phyloP scores from a whole-genome alignment of 2,329 filamentous ascomycete genomes.

The Paecilomyces niveus region DNA sequence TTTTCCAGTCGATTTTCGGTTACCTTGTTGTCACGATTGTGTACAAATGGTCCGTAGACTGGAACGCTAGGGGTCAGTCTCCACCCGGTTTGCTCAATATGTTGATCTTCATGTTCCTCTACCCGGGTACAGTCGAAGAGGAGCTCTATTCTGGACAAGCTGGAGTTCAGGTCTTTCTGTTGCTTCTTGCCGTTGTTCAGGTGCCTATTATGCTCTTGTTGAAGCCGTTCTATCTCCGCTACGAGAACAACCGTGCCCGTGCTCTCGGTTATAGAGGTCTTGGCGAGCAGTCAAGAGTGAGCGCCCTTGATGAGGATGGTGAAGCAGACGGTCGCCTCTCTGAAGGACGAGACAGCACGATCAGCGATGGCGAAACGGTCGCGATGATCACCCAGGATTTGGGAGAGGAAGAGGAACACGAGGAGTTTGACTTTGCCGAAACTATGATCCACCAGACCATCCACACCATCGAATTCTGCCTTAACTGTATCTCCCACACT shows the following conservation, averaged over 20 bases:
- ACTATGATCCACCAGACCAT: slow-evolving; percentile 99
- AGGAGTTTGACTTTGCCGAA: slow-evolving; percentile 95
- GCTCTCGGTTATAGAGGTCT: slow-evolving; percentile 88
- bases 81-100: slow-evolving; percentile 94
- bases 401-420: slow-evolving; percentile 67
- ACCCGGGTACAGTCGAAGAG: slow-evolving; percentile 64
- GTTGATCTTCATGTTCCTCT: slow-evolving; percentile 99
- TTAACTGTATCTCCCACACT: slow-evolving; percentile 98
- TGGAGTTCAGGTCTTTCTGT: slow-evolving; percentile 65
- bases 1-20: slow-evolving; percentile 98
- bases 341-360: slow-evolving; percentile 58
- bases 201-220: slow-evolving; percentile 88
- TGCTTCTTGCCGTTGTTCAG: slow-evolving; percentile 76
- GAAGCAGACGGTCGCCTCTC: slow-evolving; percentile 57
- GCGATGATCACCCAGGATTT: slow-evolving; percentile 87
- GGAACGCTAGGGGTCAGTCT: slow-evolving; percentile 58
- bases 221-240: slow-evolving; percentile 91
- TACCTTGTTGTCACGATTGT: slow-evolving; percentile 91
- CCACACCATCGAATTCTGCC: slow-evolving; percentile 97
- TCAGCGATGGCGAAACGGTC: slow-evolving; percentile 71
- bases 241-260: slow-evolving; percentile 84
- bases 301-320: slow-evolving; percentile 83
- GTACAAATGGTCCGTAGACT: slow-evolving; percentile 95
- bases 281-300: slow-evolving; percentile 79
- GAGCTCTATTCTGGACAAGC: slow-evolving; percentile 73